Evolutionary conservation across 805 yeast species (phyloP), one percentile per base, ranked within the genome.

Genomic region (Zygoascus bituminiphila): DNA sequence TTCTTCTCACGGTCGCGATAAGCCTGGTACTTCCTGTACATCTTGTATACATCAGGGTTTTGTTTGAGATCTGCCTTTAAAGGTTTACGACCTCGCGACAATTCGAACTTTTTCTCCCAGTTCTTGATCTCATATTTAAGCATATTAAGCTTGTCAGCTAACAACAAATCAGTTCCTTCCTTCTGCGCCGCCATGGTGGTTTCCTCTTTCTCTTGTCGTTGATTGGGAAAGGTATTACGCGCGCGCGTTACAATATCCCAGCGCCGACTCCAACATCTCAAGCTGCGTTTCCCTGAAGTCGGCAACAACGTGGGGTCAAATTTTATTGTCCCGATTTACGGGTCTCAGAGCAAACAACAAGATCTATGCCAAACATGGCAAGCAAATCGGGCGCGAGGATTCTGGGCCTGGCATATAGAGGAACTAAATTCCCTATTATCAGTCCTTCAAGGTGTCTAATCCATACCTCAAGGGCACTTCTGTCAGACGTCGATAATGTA

Each of bases 41-140:
- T 41, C 20, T 38, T 38, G n/a, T 51, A 38, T 20, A 56, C 48
- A 17, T 45, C 48, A 1, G 65, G 61, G 42, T 69, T 60, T 6
- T 60, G 56, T 54, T 70, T 73, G 44, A 79, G 71, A 55, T 78
- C 84, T 10, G 66, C 66, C 24, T 67, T 69, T 0, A 66, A 57
- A 0, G 85, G 84, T 15, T 62, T 62, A n/a, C 76, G 61, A 2
- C 74, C 72, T 38, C 69, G 53, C 19, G 59, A 51, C 14, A 57
- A 54, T 15, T 61, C 56, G 54, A 77, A 80, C 2, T 56, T 54
- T 40, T 73, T 69, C 52, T 80, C 84, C 84, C 84, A 80, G 8
- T 60, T 59, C 54, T 80, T 80, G 47, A 79, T 66, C 48, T 71
- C 73, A 6, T 62, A 53, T 52, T 74, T 74, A 29, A 77, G 56